Percentiles rank a stretch among this genome's conserved stretches.
Evolutionary conservation across 371 early-diverging fungal genomes (phyloP).

Genomic region (Haplosporangium sp.): DNA sequence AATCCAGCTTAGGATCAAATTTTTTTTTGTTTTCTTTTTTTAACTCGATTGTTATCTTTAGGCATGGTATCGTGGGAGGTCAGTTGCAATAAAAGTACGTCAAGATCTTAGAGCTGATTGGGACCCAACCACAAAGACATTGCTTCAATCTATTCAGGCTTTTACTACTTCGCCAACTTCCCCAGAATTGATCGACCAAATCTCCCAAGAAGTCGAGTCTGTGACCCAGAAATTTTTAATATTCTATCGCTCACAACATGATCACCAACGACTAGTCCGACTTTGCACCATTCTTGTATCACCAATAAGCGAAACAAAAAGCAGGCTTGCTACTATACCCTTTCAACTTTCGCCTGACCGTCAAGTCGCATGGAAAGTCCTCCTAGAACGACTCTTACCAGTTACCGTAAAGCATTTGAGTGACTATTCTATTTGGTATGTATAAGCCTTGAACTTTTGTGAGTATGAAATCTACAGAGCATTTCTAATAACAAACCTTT

Average conservation of each 20-base stretch:
- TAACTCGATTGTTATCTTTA: slow-evolving; percentile 7
- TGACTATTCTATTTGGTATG: slow-evolving; percentile 22
- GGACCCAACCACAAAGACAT: slow-evolving; percentile 39
- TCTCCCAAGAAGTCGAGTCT: slow-evolving; percentile 7
- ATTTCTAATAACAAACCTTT: too few species aligned
- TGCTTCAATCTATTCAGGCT: not conserved
- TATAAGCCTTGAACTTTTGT: not conserved
- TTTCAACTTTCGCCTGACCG: slow-evolving; percentile 5
- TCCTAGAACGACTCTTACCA: slow-evolving; percentile 14
- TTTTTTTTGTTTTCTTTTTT: not conserved
- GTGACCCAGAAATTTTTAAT: slow-evolving; percentile 37
- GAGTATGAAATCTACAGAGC: too few species aligned
- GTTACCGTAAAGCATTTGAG: slow-evolving; percentile 27
- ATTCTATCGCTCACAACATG: slow-evolving; percentile 47
- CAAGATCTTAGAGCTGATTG: slow-evolving; percentile 48
- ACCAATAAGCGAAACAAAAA: not conserved
- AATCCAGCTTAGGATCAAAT: not conserved
- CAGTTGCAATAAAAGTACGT: slow-evolving; percentile 52
- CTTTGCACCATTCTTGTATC: slow-evolving; percentile 33
- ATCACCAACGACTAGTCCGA: slow-evolving; percentile 32
- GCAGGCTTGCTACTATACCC: slow-evolving; percentile 18
- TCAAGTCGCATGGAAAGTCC: slow-evolving; percentile 10
- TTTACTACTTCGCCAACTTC: slow-evolving; percentile 1
- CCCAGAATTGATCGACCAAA: slow-evolving; percentile 8
- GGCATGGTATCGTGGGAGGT: slow-evolving; percentile 63